Conservation (phyloP, 768 basidiomycete species). For the Phanerochaete sordida region DNA sequence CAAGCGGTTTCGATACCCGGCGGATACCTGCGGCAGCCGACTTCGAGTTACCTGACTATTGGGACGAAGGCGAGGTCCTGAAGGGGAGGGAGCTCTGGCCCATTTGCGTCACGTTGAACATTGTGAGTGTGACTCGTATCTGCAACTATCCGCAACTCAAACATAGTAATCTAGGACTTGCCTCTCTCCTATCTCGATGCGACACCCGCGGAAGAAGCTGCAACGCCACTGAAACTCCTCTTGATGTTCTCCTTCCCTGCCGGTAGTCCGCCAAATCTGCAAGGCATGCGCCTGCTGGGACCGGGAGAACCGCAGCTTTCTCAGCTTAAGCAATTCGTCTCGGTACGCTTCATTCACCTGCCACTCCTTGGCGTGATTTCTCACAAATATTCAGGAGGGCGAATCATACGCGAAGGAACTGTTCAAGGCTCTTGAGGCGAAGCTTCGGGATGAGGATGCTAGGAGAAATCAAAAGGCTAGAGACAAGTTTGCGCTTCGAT, state of each 20-base stretch:
- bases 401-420: slow-evolving; percentile 61
- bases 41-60: slow-evolving; percentile 84
- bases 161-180: slow-evolving; percentile 40
- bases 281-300: slow-evolving; percentile 64
- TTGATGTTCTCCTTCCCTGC: slow-evolving; percentile 59
- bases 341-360: slow-evolving; percentile 36
- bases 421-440: slow-evolving; percentile 53
- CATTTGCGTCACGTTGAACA: slow-evolving; percentile 71
- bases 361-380: neutral
- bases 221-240: slow-evolving; percentile 57
- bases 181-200: slow-evolving; percentile 73
- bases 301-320: slow-evolving; percentile 50
- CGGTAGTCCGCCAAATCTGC: slow-evolving; percentile 38
- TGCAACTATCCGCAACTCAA: neutral
- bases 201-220: slow-evolving; percentile 64
- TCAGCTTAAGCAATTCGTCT: slow-evolving; percentile 48
- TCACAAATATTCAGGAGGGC: slow-evolving; percentile 45
- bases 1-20: slow-evolving; percentile 60
- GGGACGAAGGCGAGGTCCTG: slow-evolving; percentile 77
- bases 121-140: slow-evolving; percentile 45
- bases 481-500: slow-evolving; percentile 40
- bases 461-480: slow-evolving; percentile 58
- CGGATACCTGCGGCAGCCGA: slow-evolving; percentile 54
- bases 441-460: slow-evolving; percentile 62
- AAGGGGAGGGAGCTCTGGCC: slow-evolving; percentile 68